Evolutionary conservation across 176 grass and related monocot species (phyloP).

Genomic region (Aegilops sharonensis): DNA sequence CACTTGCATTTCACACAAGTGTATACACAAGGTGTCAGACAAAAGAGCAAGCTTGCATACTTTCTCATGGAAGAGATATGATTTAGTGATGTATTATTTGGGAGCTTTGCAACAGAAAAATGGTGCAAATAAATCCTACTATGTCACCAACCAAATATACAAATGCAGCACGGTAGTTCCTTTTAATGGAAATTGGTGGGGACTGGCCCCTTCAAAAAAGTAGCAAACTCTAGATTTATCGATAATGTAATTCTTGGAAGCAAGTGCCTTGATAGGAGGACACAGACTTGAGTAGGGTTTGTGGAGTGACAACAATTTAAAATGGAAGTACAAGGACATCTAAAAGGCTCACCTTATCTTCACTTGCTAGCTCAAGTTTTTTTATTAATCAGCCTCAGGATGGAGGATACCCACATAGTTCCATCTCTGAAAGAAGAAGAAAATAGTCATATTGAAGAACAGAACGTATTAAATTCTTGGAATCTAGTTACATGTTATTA

Average conservation of each 20-base stretch:
- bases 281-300: neutral
- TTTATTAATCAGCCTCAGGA: slow-evolving; percentile 68
- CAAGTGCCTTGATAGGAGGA: neutral
- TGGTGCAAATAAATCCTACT: neutral
- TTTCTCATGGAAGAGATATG: no score
- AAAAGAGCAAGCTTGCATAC: no score
- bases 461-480: neutral
- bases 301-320: neutral
- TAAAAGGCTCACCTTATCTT: slow-evolving; percentile 61
- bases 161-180: neutral
- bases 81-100: no score
- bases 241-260: slow-evolving; percentile 6
- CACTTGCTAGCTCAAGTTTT: slow-evolving; percentile 67
- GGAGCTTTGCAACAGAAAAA: no score
- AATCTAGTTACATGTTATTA: neutral
- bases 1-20: slow-evolving; percentile 34
- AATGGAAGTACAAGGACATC: neutral
- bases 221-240: neutral
- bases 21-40: neutral
- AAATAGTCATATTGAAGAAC: neutral
- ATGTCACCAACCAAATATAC: slow-evolving; percentile 3
- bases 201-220: no score
- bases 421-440: slow-evolving; percentile 55
- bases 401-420: slow-evolving; percentile 19
- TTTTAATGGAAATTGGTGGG: neutral